Percentiles rank a stretch among this genome's conserved stretches.
phyloP scores from a whole-genome alignment of 129 eudicot species.

The Deinandra increscens region DNA sequence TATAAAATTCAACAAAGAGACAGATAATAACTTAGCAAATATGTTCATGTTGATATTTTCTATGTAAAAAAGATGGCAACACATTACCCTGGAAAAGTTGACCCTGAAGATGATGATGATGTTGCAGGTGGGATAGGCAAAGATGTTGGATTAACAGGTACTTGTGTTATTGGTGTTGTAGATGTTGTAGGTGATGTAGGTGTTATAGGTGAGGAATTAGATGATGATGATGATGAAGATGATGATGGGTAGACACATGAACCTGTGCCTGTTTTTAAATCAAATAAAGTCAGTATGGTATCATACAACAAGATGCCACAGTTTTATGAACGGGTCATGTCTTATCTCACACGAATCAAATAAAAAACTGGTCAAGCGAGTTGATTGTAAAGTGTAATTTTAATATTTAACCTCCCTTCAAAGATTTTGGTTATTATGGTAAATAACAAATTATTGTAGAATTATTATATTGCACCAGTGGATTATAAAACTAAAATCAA shows the following conservation, averaged over 20 bases:
- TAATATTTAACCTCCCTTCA: neutral
- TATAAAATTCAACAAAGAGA: constrained; percentile 3
- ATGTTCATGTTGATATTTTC: neutral
- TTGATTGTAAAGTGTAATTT: neutral
- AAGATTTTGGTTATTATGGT: neutral
- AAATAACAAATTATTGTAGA: neutral
- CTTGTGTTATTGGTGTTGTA: constrained; percentile 30
- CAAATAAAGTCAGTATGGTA: constrained; percentile 14
- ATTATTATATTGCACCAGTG: neutral
- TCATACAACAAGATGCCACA: neutral
- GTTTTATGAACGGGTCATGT: neutral
- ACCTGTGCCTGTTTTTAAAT: constrained; percentile 56
- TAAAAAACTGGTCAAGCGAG: neutral
- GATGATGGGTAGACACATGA: constrained; percentile 68
- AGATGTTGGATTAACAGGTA: constrained; percentile 41
- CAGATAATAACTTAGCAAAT: neutral
- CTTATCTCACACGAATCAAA: neutral
- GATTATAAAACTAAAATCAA: neutral
- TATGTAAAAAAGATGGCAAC: neutral
- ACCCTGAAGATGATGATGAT: constrained; percentile 43
- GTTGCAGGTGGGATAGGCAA: constrained; percentile 32
- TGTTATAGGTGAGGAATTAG: constrained; percentile 11
- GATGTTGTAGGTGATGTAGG: constrained; percentile 28
- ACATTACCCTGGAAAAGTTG: constrained; percentile 52
- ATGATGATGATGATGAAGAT: constrained; percentile 27